Evolutionary conservation across 345 rosid genomes (phyloP), one percentile per base, ranked within the genome.

Genomic region (Populus deltoides): DNA sequence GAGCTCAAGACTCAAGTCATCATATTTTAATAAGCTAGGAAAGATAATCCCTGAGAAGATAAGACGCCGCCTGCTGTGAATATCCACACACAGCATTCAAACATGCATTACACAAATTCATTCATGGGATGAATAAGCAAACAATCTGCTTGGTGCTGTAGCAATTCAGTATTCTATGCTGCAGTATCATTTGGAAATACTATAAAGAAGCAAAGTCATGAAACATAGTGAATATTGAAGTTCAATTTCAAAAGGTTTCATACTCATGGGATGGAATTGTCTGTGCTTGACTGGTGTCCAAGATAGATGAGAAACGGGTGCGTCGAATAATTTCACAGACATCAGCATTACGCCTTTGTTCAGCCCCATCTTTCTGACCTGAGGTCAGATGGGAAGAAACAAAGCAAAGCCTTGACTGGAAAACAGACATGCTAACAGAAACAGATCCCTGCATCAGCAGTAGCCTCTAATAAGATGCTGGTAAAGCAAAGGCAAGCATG

Each of bases 371-470:
- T 75, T 89, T 94, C 83, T 97, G 99, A 36, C 99, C 99, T 6
- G 99, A 97, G 25, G 99, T 88, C 86, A 97, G 90, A 88, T 97
- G 99, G 78, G 98, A 92, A 78, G 98, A 97, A 22, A 97, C 98
- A 51, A 97, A 97, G 91, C 99, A 97, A 84, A 97, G 31, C 77
- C 96, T 85, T 43, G 99, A 92, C 80, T 97, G 99, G 83, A 86
- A 94, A 63, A 97, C 83, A 25, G 97, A 82, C 98, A 97, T 92
- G 90, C 99, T 97, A 39, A 97, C 88, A 1, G 98, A 97, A 73
- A 97, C 96, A 41, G 98, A 97, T 69, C 99, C 99, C 99, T 97
- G 92, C 85, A 90, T 73, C 85, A 82, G 43, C 24, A 69, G 63
- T 55, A 82, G 82, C 43, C 66, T 61, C 43, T 47, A 71, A 15